Evolutionary conservation across 2,329 filamentous ascomycete genomes (phyloP).

Genomic region (Claviceps capensis): DNA sequence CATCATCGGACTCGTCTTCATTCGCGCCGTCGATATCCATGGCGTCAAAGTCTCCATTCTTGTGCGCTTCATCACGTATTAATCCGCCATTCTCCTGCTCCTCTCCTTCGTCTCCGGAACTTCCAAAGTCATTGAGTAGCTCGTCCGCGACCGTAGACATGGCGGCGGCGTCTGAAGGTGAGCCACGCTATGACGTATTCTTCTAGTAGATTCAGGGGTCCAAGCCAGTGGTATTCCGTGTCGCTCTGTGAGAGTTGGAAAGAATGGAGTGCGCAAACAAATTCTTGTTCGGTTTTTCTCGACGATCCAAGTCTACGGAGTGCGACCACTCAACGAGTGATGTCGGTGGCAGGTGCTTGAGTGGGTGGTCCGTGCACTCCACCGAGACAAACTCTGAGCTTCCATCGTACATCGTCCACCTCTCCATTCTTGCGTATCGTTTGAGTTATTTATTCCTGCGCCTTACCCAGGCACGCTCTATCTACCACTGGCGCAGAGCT

Average conservation of each 20-base stretch:
- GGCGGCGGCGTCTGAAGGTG: slow-evolving; percentile 10
- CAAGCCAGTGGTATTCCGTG: neutral
- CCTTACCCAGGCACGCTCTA: neutral
- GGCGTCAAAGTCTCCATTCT: slow-evolving; percentile 24
- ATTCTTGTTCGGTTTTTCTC: neutral
- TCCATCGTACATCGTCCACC: neutral
- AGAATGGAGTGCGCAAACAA: neutral
- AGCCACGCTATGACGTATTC: neutral
- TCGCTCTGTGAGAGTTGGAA: neutral
- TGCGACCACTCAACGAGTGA: slow-evolving; percentile 1
- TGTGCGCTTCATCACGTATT: slow-evolving; percentile 25
- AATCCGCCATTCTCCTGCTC: slow-evolving; percentile 40
- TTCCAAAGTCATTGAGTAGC: slow-evolving; percentile 58
- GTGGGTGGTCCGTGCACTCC: slow-evolving; percentile 7
- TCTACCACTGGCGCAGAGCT: neutral
- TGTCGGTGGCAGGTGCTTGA: slow-evolving; percentile 4
- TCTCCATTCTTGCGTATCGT: slow-evolving; percentile 4
- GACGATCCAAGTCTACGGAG: no score
- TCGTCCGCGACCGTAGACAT: slow-evolving; percentile 94
- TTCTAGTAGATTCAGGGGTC: no score
- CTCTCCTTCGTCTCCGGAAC: slow-evolving; percentile 61
- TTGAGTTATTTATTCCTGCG: neutral
- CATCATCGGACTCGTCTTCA: slow-evolving; percentile 29
- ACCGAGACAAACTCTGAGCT: neutral
- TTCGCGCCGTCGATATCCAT: slow-evolving; percentile 46